Percentiles rank a stretch among this genome's conserved stretches.
Conservation (phyloP, 352 stramenopile genomes). For the Peronospora tabacina region DNA sequence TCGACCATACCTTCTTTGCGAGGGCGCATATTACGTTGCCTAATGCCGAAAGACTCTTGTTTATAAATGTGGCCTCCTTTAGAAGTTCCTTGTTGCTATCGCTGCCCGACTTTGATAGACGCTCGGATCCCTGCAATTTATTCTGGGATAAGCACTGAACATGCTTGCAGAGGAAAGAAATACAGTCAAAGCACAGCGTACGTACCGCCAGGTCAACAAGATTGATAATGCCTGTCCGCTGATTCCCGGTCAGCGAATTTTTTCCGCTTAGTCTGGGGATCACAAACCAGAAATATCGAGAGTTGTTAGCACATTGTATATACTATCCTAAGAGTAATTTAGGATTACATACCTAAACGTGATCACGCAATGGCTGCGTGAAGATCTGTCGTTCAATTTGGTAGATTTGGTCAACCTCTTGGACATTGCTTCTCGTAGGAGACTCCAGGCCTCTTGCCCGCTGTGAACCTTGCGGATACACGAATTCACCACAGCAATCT, state of each 20-base stretch:
- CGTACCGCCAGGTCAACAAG: conserved; percentile 74
- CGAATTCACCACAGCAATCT: conserved; percentile 55
- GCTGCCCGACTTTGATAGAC: conserved; percentile 73
- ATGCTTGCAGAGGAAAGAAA: not conserved
- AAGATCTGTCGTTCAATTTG: conserved; percentile 82
- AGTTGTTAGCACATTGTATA: not conserved
- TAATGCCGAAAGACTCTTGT: conserved; percentile 80
- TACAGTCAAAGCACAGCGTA: conserved; percentile 1
- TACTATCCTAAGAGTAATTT: not conserved
- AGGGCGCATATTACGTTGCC: conserved; percentile 81
- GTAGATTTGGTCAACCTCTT: conserved; percentile 73
- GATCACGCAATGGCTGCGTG: conserved; percentile 79
- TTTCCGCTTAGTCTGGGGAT: conserved; percentile 45
- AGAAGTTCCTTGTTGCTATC: conserved; percentile 64
- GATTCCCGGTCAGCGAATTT: conserved; percentile 49
- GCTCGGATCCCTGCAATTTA: conserved; percentile 61
- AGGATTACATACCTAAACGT: conserved; percentile 52
- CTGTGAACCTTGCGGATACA: conserved; percentile 47
- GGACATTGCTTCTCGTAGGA: conserved; percentile 52
- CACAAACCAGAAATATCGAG: not conserved
- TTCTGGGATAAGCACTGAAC: not conserved
- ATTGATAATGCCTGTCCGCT: conserved; percentile 60
- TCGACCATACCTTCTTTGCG: conserved; percentile 56
- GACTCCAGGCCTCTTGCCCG: conserved; percentile 54
- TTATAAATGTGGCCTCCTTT: conserved; percentile 82